A percentile compares a stretch with the other conserved stretches of the same genome.
phyloP scores from a whole-genome alignment of 2,329 filamentous ascomycete species.

The Xenosphaeropsis pyriputrescens region DNA sequence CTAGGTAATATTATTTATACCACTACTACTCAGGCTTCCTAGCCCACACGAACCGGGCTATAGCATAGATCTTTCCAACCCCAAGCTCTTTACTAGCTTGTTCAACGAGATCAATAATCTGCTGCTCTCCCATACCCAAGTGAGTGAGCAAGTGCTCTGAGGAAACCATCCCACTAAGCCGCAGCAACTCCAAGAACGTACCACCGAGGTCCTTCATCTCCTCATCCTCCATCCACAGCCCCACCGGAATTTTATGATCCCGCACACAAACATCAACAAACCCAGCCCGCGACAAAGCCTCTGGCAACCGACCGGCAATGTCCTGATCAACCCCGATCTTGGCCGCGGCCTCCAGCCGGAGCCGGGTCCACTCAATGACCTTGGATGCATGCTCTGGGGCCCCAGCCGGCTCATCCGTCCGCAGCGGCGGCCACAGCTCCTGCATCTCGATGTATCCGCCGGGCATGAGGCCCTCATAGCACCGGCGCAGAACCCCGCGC shows the following conservation, averaged over 20 bases:
- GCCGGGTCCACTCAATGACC: not conserved
- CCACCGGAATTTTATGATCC: not conserved
- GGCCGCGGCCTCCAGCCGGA: not conserved
- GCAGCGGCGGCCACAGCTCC: not conserved
- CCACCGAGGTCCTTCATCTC: constrained; percentile 2
- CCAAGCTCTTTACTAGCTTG: constrained; percentile 1
- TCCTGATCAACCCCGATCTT: not conserved
- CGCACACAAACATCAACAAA: constrained; percentile 1
- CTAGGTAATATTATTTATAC: too few relatives aligned
- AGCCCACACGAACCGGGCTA: not conserved
- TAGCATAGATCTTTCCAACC: constrained; percentile 1
- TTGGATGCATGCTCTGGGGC: not conserved
- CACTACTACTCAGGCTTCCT: constrained; percentile 6
- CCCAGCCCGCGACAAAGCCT: not conserved
- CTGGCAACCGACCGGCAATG: not conserved
- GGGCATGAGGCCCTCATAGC: not conserved
- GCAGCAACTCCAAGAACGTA: not conserved
- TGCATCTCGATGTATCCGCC: constrained; percentile 1
- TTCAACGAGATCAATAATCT: not conserved
- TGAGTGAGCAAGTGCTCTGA: not conserved
- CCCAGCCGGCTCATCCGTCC: not conserved
- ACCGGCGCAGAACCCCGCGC: not conserved
- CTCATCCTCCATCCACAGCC: constrained; percentile 2
- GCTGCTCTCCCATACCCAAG: not conserved
- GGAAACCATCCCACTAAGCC: not conserved